Evolutionary conservation across 1,284 basidiomycete genomes (phyloP).

Genomic region (Caloboletus inedulis): DNA sequence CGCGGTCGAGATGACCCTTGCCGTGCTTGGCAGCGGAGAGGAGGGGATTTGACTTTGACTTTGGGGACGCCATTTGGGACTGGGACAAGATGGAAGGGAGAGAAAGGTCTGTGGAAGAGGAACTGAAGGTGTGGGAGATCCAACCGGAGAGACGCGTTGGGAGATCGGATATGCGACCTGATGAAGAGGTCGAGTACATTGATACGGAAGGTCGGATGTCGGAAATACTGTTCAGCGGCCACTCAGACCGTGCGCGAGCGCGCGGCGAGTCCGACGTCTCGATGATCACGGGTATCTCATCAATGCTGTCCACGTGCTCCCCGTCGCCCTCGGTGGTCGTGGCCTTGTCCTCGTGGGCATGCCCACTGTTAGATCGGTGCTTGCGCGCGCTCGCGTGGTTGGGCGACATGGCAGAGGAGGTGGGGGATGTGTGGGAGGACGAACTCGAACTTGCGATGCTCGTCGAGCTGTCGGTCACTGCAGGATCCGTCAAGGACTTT

Average conservation of each 20-base stretch:
- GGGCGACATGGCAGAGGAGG: conserved; percentile 24
- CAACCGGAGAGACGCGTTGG: conserved; percentile 70
- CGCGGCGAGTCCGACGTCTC: conserved; percentile 45
- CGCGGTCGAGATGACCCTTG: conserved; percentile 73
- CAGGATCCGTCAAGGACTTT: conserved; percentile 51
- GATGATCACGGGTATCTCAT: conserved; percentile 51
- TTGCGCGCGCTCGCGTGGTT: conserved; percentile 25
- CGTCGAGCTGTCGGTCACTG: conserved; percentile 38
- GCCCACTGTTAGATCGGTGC: conserved; percentile 12
- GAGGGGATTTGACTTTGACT: conserved; percentile 48
- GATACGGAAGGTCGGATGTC: conserved; percentile 40
- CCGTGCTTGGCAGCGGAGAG: conserved; percentile 67
- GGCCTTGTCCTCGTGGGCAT: conserved; percentile 16
- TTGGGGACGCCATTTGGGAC: conserved; percentile 42
- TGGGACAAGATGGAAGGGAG: conserved; percentile 58
- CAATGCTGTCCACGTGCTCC: conserved; percentile 29
- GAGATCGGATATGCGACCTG: conserved; percentile 44
- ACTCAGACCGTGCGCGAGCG: conserved; percentile 44
- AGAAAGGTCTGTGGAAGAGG: conserved; percentile 67
- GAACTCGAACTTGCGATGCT: conserved; percentile 42
- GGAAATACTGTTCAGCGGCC: conserved; percentile 42
- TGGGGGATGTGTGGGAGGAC: conserved; percentile 31
- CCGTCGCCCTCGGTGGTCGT: conserved; percentile 23
- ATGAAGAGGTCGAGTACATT: conserved; percentile 30
- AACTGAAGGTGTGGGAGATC: conserved; percentile 71